A percentile compares a stretch with the other conserved stretches of the same genome.
Conservation (phyloP, 768 basidiomycete genomes). For the Austroboletus eburneus region DNA sequence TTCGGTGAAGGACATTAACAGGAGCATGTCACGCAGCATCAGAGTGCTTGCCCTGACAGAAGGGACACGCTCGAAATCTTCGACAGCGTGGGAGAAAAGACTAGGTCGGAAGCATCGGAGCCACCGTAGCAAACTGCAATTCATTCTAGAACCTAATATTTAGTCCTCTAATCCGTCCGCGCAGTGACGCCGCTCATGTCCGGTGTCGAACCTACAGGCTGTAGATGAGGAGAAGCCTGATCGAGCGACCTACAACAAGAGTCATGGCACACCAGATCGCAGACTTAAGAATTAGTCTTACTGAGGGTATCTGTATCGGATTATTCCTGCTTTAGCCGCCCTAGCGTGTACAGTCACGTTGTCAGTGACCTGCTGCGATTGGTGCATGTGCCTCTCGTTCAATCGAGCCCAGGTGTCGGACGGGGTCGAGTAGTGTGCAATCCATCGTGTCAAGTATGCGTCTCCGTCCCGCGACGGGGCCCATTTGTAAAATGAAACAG, state of each 20-base stretch:
- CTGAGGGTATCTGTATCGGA: constrained; percentile 72
- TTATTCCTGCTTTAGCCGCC: constrained; percentile 44
- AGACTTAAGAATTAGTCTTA: constrained; percentile 37
- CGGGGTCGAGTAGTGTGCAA: constrained; percentile 54
- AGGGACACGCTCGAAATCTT: no score
- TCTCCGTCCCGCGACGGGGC: constrained; percentile 61
- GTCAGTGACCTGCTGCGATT: constrained; percentile 38
- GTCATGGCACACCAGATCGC: constrained; percentile 2
- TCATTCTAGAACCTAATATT: no score
- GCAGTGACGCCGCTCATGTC: constrained; percentile 34
- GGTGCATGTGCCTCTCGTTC: constrained; percentile 54
- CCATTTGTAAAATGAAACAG: constrained; percentile 60
- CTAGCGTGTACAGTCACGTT: constrained; percentile 39
- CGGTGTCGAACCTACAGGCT: constrained; percentile 49
- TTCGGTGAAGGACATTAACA: no score
- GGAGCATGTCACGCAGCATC: no score
- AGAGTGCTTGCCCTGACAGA: no score
- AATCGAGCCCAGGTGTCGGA: constrained; percentile 49
- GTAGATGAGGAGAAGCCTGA: constrained; percentile 57
- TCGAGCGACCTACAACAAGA: constrained; percentile 44
- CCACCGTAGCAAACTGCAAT: no score
- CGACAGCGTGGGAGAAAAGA: no score
- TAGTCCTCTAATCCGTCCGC: constrained; percentile 25
- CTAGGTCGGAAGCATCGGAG: no score
- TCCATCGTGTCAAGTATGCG: constrained; percentile 62